Percentiles rank a stretch among this genome's conserved stretches.
These are phyloP conservation scores for Clathrospora elynae DNA, from an alignment of 2,329 filamentous ascomycete genomes.

Conservation along the genomic window DNA sequence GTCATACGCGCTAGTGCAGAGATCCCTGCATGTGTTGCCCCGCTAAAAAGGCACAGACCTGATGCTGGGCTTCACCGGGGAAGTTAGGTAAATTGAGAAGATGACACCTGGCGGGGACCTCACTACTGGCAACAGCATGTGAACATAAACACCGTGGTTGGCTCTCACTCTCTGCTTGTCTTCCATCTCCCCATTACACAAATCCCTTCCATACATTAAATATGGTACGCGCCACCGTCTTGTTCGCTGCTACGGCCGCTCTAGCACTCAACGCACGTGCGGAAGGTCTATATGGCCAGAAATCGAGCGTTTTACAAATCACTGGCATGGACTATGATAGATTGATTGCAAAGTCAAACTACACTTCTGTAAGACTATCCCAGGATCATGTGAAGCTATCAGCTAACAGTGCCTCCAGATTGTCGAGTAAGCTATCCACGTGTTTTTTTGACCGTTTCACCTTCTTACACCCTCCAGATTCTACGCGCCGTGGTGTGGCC, in stretches of 20 bases:
- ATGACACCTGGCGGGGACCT: no score
- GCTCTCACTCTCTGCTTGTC: slow-evolving; percentile 8
- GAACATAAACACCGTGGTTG: slow-evolving; percentile 17
- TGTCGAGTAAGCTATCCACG: slow-evolving; percentile 44
- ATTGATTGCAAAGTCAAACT: slow-evolving; percentile 84
- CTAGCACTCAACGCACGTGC: slow-evolving; percentile 70
- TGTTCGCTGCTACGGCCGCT: slow-evolving; percentile 62
- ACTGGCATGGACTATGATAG: slow-evolving; percentile 78
- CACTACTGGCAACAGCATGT: slow-evolving; percentile 27
- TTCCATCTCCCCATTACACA: slow-evolving; percentile 7
- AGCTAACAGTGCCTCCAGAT: slow-evolving; percentile 35
- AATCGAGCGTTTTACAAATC: slow-evolving; percentile 83
- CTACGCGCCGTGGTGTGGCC: slow-evolving; percentile 97
- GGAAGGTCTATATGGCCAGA: slow-evolving; percentile 81
- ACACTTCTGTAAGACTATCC: slow-evolving; percentile 74
- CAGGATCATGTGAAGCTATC: not conserved
- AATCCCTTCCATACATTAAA: slow-evolving; percentile 11
- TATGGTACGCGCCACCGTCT: slow-evolving; percentile 46
- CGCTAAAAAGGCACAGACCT: no score
- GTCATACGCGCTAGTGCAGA: no score
- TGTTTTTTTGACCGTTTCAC: not conserved
- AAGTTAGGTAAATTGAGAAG: no score
- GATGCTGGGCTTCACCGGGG: no score
- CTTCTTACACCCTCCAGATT: slow-evolving; percentile 67
- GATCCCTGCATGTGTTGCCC: no score